Evolutionary conservation across 1,284 basidiomycete genomes (phyloP), one percentile per base, ranked within the genome.

Genomic region (Moesziomyces sp.): DNA sequence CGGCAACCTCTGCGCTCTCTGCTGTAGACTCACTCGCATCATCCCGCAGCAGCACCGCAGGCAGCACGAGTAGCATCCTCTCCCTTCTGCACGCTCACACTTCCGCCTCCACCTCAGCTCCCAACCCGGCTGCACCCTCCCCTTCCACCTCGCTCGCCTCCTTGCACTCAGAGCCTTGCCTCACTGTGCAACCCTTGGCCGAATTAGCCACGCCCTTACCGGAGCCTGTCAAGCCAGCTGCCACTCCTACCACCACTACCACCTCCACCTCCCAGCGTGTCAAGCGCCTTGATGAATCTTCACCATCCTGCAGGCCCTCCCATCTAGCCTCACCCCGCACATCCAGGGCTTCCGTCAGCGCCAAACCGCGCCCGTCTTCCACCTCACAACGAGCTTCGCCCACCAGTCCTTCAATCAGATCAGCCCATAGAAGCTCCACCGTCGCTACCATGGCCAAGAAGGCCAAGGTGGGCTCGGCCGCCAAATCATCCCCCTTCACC

Each of bases 401-500:
- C 52, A 58, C 58, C 48, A 45, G 58, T 19, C 14, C 44, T 10
- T 35, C 40, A 5, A 26, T 19, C 30, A 55, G 11, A 6, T 18
- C 52, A 16, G 47, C 58, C 46, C 52, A 61, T 53, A 55, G 58
- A 18, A 62, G 48, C 55, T 57, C 46, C 18, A 33, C 19, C 24
- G n/a, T 40, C 19, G 54, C 54, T 24, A 35, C 44, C 35, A 67
- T 65, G 61, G 57, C 56, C 57, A 74, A 74, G 61, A 74, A 74
- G 62, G 58, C 58, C 65, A 74, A 69, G 64, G 52, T 67, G 33
- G 59, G 63, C 38, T 62, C 70, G 18, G 47, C 53, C 33, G 64
- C 63, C 59, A 67, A 67, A 44, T 60, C 63, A 6, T 63, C 63
- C 13, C 70, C 70, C 33, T 73, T 73, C 43, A 58, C 64, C 18